phyloP scores from a whole-genome alignment of 495 filamentous ascomycete species.

The Penicillium salamii region DNA sequence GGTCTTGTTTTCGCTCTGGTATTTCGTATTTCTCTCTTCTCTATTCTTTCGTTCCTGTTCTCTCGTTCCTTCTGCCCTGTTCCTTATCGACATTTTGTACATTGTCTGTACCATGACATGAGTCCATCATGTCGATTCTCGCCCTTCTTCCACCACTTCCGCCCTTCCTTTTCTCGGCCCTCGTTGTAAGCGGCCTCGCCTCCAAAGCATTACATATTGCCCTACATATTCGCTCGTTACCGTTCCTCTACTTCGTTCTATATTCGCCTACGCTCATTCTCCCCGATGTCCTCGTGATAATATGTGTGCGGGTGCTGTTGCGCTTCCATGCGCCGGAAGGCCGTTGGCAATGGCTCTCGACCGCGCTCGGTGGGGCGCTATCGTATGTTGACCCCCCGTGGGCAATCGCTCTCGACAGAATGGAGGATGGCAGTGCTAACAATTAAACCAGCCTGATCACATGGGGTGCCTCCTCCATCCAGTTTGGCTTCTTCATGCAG shows the following conservation, averaged over 20 bases:
- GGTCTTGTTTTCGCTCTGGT: neutral
- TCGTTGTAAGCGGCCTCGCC: constrained; percentile 34
- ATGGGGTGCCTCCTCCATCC: constrained; percentile 32
- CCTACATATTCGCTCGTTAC: constrained; percentile 33
- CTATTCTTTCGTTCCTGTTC: neutral
- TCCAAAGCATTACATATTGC: constrained; percentile 37
- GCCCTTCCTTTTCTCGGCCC: constrained; percentile 33
- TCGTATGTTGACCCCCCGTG: constrained; percentile 23
- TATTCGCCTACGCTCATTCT: constrained; percentile 37
- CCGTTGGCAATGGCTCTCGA: constrained; percentile 25
- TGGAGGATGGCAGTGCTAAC: too few relatives aligned
- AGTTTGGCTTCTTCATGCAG: constrained; percentile 44
- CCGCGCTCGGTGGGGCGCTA: constrained; percentile 26
- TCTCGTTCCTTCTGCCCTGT: neutral
- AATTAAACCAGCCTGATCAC: constrained; percentile 23
- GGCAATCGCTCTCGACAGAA: neutral
- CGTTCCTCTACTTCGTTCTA: constrained; percentile 36
- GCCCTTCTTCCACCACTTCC: constrained; percentile 24
- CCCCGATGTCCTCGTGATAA: constrained; percentile 35
- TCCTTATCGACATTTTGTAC: too few relatives aligned
- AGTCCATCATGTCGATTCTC: constrained; percentile 21
- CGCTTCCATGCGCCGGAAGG: constrained; percentile 21
- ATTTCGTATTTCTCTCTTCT: neutral
- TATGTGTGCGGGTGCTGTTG: constrained; percentile 24
- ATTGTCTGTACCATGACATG: constrained; percentile 22